Conservation (phyloP, 2,329 filamentous ascomycete species). For the Nemania diffusa region DNA sequence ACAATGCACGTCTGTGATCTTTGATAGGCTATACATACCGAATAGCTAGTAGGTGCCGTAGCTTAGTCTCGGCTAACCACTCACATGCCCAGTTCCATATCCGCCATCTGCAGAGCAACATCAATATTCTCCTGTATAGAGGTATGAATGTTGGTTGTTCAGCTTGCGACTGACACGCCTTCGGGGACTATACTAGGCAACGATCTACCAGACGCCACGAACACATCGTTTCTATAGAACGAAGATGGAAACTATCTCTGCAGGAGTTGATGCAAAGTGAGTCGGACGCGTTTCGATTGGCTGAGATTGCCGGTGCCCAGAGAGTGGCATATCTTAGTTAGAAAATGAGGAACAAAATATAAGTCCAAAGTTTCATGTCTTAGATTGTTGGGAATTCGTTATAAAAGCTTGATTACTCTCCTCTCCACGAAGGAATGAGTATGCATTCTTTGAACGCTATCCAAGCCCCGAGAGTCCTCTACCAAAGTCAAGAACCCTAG, state of each 20-base stretch:
- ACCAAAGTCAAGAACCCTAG: background rate
- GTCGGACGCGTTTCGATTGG: background rate
- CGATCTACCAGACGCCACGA: background rate
- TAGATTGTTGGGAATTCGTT: background rate
- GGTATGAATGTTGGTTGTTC: slow-evolving; percentile 24
- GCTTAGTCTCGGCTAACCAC: background rate
- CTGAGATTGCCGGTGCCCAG: background rate
- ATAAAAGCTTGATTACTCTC: background rate
- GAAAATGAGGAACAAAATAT: background rate
- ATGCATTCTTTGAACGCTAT: background rate
- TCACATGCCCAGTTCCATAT: background rate
- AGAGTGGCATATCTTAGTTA: background rate
- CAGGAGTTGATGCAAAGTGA: background rate
- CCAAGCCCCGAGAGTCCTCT: background rate
- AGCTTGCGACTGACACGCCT: slow-evolving; percentile 2
- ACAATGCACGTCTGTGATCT: slow-evolving; percentile 4
- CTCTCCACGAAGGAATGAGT: background rate
- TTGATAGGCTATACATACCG: slow-evolving; percentile 4
- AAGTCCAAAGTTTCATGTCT: background rate
- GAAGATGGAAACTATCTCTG: background rate
- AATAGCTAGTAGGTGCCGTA: background rate
- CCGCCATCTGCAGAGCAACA: background rate
- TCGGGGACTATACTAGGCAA: background rate
- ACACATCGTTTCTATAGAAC: background rate
- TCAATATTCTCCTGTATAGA: slow-evolving; percentile 5